phyloP scores from a whole-genome alignment of 352 stramenopile species.

The Phytophthora pinifolia region DNA sequence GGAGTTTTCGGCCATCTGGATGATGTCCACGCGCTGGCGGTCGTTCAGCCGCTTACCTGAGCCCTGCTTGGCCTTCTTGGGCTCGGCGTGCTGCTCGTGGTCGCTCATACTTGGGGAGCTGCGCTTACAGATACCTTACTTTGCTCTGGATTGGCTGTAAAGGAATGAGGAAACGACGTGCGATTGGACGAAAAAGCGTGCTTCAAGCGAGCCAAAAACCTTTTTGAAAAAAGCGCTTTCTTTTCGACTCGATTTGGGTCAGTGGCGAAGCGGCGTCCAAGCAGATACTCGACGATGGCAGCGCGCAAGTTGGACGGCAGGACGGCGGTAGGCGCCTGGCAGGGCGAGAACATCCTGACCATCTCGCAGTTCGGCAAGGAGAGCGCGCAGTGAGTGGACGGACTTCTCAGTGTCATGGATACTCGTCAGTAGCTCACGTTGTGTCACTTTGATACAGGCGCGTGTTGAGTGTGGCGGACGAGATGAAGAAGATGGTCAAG shows the following conservation, averaged over 20 bases:
- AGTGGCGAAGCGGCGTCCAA: slow-evolving; percentile 3
- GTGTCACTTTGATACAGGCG: slow-evolving; percentile 34
- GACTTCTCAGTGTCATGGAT: too few relatives aligned
- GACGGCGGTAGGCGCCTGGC: slow-evolving; percentile 56
- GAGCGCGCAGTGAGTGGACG: slow-evolving; percentile 57
- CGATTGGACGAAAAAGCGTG: slow-evolving; percentile 4
- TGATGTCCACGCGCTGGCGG: slow-evolving; percentile 83
- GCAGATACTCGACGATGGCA: slow-evolving; percentile 15
- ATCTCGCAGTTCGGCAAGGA: slow-evolving; percentile 77
- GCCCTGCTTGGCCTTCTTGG: slow-evolving; percentile 70
- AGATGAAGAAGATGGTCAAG: slow-evolving; percentile 86
- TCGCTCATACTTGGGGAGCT: slow-evolving; percentile 22
- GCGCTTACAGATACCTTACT: too few relatives aligned
- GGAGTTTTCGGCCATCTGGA: slow-evolving; percentile 77
- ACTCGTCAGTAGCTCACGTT: slow-evolving; percentile 1
- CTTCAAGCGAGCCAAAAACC: too few relatives aligned
- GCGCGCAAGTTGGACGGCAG: slow-evolving; percentile 55
- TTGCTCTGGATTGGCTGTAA: background rate
- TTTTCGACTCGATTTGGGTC: slow-evolving; percentile 5
- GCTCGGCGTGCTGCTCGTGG: slow-evolving; percentile 12
- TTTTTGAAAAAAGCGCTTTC: background rate
- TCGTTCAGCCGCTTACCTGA: slow-evolving; percentile 77
- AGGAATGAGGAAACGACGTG: slow-evolving; percentile 1
- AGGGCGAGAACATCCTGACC: slow-evolving; percentile 74
- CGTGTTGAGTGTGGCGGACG: slow-evolving; percentile 71